Evolutionary conservation across 208 protist species (phyloP).

Genomic region (Herpetomonas samuelpessoai): DNA sequence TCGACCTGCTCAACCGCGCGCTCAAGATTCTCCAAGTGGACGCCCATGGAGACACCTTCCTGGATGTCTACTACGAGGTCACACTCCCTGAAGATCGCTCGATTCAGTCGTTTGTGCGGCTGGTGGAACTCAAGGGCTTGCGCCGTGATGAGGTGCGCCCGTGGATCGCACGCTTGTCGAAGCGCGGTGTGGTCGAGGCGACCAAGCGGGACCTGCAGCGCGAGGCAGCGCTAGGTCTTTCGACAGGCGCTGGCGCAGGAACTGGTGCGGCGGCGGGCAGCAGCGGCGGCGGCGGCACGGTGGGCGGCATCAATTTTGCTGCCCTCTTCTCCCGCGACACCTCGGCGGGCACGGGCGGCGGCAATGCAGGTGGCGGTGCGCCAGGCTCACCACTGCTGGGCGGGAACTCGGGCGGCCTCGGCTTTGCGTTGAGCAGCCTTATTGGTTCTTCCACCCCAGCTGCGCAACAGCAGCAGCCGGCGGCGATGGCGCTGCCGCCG

Average conservation of each 20-base stretch:
- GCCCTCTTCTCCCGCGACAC: conserved; percentile 44
- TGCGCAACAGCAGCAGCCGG: not conserved
- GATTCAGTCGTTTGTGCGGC: conserved; percentile 83
- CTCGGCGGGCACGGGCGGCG: conserved; percentile 6
- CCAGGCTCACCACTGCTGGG: not conserved
- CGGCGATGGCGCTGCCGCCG: not conserved
- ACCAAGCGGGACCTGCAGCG: conserved; percentile 67
- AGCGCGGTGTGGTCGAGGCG: conserved; percentile 84
- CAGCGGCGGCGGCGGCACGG: conserved; percentile 3
- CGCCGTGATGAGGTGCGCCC: conserved; percentile 73
- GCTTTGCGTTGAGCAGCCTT: not conserved
- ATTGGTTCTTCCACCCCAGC: not conserved
- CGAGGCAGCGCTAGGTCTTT: conserved; percentile 31
- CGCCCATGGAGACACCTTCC: conserved; percentile 59
- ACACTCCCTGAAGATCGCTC: conserved; percentile 83
- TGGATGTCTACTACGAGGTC: conserved; percentile 84
- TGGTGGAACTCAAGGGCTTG: conserved; percentile 81
- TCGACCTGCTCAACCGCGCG: conserved; percentile 77
- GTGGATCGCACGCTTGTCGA: conserved; percentile 78
- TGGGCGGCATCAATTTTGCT: conserved; percentile 42
- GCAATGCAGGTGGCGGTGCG: conserved; percentile 3
- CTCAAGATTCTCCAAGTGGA: conserved; percentile 88
- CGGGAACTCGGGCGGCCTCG: not conserved
- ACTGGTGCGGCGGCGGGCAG: conserved; percentile 4
- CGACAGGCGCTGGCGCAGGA: conserved; percentile 22